Conservation (phyloP, 1,284 basidiomycete genomes). For the Leccinum pallidistipes region DNA sequence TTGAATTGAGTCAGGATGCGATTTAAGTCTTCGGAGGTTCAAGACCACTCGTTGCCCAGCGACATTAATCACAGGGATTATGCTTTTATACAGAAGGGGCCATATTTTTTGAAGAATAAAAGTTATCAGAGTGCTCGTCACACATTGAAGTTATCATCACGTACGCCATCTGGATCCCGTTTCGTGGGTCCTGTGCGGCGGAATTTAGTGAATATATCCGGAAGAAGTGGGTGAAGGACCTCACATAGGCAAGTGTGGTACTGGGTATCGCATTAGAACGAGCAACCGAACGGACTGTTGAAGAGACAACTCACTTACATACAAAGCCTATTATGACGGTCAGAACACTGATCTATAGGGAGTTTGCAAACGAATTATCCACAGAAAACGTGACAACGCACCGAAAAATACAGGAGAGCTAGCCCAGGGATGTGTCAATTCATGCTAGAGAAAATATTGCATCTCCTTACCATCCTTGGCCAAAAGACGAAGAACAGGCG, state of each 20-base stretch:
- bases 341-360: not conserved
- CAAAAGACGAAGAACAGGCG: not conserved
- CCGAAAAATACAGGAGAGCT: slow-evolving; percentile 2
- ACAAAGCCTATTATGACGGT: not conserved
- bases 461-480: slow-evolving; percentile 1
- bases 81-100: not conserved
- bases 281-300: not conserved
- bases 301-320: not conserved
- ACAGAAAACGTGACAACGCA: not conserved
- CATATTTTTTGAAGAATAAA: not conserved
- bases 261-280: not conserved
- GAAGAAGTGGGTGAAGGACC: not conserved
- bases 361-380: not conserved
- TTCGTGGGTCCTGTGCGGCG: not conserved
- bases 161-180: not conserved
- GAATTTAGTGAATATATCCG: not conserved
- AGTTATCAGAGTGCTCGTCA: not conserved
- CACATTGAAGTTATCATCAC: not conserved
- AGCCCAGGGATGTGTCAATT: not conserved
- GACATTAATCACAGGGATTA: not conserved
- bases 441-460: not conserved
- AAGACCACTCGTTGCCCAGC: slow-evolving; percentile 1
- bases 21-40: slow-evolving; percentile 8
- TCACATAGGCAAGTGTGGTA: not conserved
- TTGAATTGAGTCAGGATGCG: not conserved